Percentiles rank a stretch among this genome's conserved stretches.
phyloP scores from a whole-genome alignment of 2,329 filamentous ascomycete genomes.

The Stachybotrys echinatus region DNA sequence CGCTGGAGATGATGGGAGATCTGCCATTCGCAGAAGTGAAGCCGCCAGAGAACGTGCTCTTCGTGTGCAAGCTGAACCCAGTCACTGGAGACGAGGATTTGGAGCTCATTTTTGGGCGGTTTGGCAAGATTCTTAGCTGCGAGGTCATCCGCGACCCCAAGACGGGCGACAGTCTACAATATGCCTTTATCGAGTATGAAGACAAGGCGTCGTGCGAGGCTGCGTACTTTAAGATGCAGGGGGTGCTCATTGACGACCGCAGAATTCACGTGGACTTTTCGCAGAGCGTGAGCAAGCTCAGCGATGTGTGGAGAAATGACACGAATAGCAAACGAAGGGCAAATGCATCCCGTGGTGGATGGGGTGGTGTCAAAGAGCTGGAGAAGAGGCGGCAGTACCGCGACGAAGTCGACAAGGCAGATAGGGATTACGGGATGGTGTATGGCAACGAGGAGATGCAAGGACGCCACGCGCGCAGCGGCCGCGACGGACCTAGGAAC shows the following conservation, averaged over 20 bases:
- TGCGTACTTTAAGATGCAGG: slow-evolving; percentile 99
- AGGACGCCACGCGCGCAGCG: slow-evolving; percentile 39
- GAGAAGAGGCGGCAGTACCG: slow-evolving; percentile 91
- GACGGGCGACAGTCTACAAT: slow-evolving; percentile 92
- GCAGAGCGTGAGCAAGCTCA: slow-evolving; percentile 84
- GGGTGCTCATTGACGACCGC: slow-evolving; percentile 92
- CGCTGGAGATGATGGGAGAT: slow-evolving; percentile 96
- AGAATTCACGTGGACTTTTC: slow-evolving; percentile 98
- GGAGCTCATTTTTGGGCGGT: slow-evolving; percentile 93
- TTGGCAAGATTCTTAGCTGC: slow-evolving; percentile 90
- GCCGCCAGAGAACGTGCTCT: slow-evolving; percentile 93
- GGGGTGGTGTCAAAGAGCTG: slow-evolving; percentile 81
- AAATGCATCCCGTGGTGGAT: slow-evolving; percentile 62
- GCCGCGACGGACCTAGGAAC: slow-evolving; percentile 16
- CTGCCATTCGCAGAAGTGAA: slow-evolving; percentile 96
- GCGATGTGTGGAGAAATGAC: slow-evolving; percentile 80
- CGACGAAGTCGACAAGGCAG: slow-evolving; percentile 48
- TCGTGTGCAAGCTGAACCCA: slow-evolving; percentile 97
- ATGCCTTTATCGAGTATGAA: slow-evolving; percentile 96
- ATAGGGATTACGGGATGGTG: slow-evolving; percentile 68
- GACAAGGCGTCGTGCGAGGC: slow-evolving; percentile 89
- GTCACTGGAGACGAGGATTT: slow-evolving; percentile 93
- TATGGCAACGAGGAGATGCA: slow-evolving; percentile 69
- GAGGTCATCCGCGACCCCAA: slow-evolving; percentile 93
- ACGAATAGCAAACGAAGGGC: slow-evolving; percentile 74